Evolutionary conservation across 2,329 filamentous ascomycete species (phyloP), one percentile per base, ranked within the genome.

Genomic region (Calonectria pseudoreteaudii): DNA sequence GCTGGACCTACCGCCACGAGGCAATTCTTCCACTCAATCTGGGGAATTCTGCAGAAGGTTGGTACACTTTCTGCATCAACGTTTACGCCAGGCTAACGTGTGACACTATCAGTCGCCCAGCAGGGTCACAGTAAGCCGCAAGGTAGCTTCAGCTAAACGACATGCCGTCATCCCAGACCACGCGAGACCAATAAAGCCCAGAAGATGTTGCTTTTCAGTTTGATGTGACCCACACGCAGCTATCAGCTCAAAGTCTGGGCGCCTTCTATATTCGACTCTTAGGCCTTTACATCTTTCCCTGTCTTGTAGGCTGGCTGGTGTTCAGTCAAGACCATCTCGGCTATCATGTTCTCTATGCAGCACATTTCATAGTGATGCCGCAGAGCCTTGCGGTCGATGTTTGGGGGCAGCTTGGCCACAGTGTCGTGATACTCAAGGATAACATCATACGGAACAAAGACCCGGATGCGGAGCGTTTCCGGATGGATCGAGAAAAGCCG

Each of bases 401-500:
- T 62, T 41, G 56, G 31, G 2, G 56, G 56, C n/a, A 62, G 18
- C 4, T 62, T 36, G 3, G 56, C 56, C 16, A 41, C 20, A 4
- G 4, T 28, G 9, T 62, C 56, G 18, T 62, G 56, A 8, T 62
- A 41, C 23, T 41, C 56, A 11, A 62, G 56, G 16, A 62, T 26
- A 20, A 62, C 56, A 41, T 62, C 56, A 11, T 62, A 62, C 4
- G 56, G 56, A 13, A 62, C 56, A 20, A 62, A 62, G 10, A 62
- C 56, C 10, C 79, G 77, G 13, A 80, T 66, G 0, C 66, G 72
- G 3, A 74, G 47, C 4, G 79, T 79, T 10, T 71, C 53, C 1
- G 78, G 79, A 50, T 80, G 76, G 38, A 80, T 79, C 0, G 79
- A 79, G n/a, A 80, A 74, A 1, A 80, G 58, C 3, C 78, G 73